These are phyloP conservation scores for Discostella stelligeroides DNA, from an alignment of 108 stramenopile species.

Conservation along the genomic window DNA sequence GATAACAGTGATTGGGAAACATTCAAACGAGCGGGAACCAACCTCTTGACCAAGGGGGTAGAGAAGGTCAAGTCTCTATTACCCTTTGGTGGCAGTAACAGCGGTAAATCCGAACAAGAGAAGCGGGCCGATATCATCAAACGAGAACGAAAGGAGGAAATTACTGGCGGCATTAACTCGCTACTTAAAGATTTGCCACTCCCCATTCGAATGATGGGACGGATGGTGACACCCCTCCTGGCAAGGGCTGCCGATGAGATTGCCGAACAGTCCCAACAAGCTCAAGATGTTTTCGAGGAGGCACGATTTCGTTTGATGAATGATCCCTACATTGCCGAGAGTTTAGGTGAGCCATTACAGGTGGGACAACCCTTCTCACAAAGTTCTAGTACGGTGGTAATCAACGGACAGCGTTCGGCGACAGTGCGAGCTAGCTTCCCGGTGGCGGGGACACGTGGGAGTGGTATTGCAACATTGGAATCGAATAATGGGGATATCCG, in stretches of 20 bases:
- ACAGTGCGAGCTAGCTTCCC: conserved; percentile 60
- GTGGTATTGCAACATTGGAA: conserved; percentile 58
- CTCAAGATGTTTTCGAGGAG: conserved; percentile 64
- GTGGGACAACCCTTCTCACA: conserved; percentile 76
- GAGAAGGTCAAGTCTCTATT: conserved; percentile 40
- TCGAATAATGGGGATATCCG: conserved; percentile 60
- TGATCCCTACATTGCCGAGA: conserved; percentile 39
- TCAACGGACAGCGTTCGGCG: conserved; percentile 66
- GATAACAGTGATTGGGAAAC: conserved; percentile 45
- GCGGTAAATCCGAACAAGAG: conserved; percentile 58
- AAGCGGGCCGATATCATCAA: conserved; percentile 48
- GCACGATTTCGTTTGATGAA: conserved; percentile 52
- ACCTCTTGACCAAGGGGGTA: conserved; percentile 45
- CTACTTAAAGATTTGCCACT: conserved; percentile 76
- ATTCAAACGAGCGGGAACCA: conserved; percentile 31
- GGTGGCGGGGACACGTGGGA: conserved; percentile 46
- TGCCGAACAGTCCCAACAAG: conserved; percentile 64
- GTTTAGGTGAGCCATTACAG: conserved; percentile 67
- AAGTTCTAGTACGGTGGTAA: conserved; percentile 47
- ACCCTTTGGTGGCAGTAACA: too few relatives aligned
- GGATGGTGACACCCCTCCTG: conserved; percentile 63
- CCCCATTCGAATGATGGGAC: conserved; percentile 68
- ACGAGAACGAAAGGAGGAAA: conserved; percentile 52
- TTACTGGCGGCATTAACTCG: conserved; percentile 54
- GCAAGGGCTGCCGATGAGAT: conserved; percentile 59